Evolutionary conservation across 345 rosid species (phyloP), one percentile per base, ranked within the genome.

Genomic region (Melaleuca quinquenervia): DNA sequence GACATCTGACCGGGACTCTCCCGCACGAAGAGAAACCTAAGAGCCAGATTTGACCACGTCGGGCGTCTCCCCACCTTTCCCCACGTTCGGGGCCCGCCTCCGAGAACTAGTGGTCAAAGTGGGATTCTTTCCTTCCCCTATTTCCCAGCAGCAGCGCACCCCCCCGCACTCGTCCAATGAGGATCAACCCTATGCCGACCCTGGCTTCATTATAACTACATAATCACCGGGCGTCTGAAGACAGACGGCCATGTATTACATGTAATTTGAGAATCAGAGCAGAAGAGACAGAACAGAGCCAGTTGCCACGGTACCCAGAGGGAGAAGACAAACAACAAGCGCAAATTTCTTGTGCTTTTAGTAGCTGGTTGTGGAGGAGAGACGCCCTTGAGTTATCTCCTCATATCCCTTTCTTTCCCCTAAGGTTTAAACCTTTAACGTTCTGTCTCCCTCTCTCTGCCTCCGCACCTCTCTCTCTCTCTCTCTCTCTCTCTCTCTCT

Each of bases 41-140:
- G 85, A 13, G 29, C 75, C 18, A 55, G 12, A 55, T 86, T 89
- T 86, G 88, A 86, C 87, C 88, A 83, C 88, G 88, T 87, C 86
- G 36, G 53, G 9, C 50, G 29, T 5, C 6, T 60, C 76, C 85
- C 51, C 82, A 5, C 18, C 45, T 56, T 16, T 52, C 51, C 84
- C 48, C 84, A 53, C 83, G 48, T 74, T 82, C 16, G 49, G 50
- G 86, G 83, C 52, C 82, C 82, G 18, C 52, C 1, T 7, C 51
- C 52, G 3, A 3, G 58, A 52, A 58, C 48, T 13, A 5, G 48
- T 84, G 86, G 84, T 60, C 82, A 58, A 82, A 29, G 41, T 82
- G 6, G 11, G 41, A n/a, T 13, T 50, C 22, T 22, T 48, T 70
- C 26, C 80, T 36, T 70, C 26, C 48, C 80, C 41, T 6, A 50